These are phyloP conservation scores for Alternaria solani DNA, from an alignment of 2,329 filamentous ascomycete species.

Conservation along the genomic window DNA sequence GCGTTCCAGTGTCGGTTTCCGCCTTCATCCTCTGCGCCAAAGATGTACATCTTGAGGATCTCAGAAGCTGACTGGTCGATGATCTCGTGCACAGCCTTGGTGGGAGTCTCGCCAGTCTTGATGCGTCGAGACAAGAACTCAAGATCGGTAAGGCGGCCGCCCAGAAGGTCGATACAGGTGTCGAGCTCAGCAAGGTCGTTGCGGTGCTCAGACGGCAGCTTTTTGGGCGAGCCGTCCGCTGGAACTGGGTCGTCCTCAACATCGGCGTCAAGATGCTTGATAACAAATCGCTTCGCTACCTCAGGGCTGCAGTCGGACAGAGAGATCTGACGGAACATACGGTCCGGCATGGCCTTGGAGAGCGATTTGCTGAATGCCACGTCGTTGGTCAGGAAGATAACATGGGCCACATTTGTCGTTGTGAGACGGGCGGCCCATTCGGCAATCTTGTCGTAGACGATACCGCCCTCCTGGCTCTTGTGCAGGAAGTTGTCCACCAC, in stretches of 20 bases:
- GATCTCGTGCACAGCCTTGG: slow-evolving; percentile 83
- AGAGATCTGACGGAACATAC: slow-evolving; percentile 86
- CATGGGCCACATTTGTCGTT: slow-evolving; percentile 87
- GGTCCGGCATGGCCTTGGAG: slow-evolving; percentile 85
- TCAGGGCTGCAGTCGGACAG: slow-evolving; percentile 84
- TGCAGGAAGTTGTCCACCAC: slow-evolving; percentile 93
- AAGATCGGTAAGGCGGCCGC: slow-evolving; percentile 92
- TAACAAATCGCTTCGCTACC: slow-evolving; percentile 88
- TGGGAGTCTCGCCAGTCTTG: slow-evolving; percentile 83
- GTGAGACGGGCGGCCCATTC: slow-evolving; percentile 89
- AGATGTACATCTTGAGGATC: slow-evolving; percentile 90
- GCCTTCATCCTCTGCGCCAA: slow-evolving; percentile 63
- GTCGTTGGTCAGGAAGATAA: slow-evolving; percentile 92
- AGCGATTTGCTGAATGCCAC: slow-evolving; percentile 87
- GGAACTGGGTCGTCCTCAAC: slow-evolving; percentile 52
- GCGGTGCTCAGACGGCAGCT: slow-evolving; percentile 58
- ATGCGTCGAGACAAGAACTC: slow-evolving; percentile 93
- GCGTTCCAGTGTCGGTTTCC: slow-evolving; percentile 73
- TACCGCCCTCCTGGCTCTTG: slow-evolving; percentile 64
- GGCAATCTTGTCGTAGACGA: slow-evolving; percentile 65
- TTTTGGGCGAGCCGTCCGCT: slow-evolving; percentile 50
- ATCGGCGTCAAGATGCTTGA: slow-evolving; percentile 74
- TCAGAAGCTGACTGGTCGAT: slow-evolving; percentile 88
- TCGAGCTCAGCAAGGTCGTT: slow-evolving; percentile 76
- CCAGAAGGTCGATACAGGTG: slow-evolving; percentile 79